Conservation (phyloP, 345 rosid species). For the Eucalyptus sp. region DNA sequence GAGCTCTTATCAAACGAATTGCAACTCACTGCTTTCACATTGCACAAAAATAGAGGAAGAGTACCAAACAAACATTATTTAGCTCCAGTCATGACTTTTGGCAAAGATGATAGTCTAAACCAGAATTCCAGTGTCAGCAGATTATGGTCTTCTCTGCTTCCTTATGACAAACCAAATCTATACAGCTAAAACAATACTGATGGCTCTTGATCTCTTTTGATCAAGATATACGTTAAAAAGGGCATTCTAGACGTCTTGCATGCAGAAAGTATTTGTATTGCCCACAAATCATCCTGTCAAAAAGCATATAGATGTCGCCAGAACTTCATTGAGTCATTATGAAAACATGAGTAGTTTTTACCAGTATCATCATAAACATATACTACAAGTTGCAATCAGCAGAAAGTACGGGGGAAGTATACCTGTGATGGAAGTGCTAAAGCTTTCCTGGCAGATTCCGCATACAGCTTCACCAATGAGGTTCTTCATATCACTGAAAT, state of each 20-base stretch:
- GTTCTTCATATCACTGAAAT: conserved; percentile 77
- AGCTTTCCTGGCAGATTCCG: conserved; percentile 76
- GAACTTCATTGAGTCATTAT: not conserved
- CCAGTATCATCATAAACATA: not conserved
- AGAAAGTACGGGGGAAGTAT: not conserved
- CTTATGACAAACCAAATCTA: not conserved
- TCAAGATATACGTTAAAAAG: not conserved
- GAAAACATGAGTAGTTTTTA: not conserved
- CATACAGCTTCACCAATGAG: conserved; percentile 76
- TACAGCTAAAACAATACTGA: not conserved
- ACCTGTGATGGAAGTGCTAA: conserved; percentile 89
- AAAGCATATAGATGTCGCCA: not conserved
- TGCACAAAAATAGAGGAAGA: not conserved
- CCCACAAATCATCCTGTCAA: not conserved
- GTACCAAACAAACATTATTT: not conserved
- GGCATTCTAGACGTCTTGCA: not conserved
- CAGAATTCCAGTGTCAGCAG: not conserved
- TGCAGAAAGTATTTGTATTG: not conserved
- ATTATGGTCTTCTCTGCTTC: not conserved
- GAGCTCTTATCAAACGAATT: not conserved
- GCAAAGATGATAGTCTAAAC: not conserved
- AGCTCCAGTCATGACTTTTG: not conserved
- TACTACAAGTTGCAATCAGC: not conserved
- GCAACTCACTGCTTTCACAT: not conserved
- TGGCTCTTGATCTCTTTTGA: not conserved